phyloP scores from a whole-genome alignment of 2,329 filamentous ascomycete species.

The Thielaviopsis euricoi region DNA sequence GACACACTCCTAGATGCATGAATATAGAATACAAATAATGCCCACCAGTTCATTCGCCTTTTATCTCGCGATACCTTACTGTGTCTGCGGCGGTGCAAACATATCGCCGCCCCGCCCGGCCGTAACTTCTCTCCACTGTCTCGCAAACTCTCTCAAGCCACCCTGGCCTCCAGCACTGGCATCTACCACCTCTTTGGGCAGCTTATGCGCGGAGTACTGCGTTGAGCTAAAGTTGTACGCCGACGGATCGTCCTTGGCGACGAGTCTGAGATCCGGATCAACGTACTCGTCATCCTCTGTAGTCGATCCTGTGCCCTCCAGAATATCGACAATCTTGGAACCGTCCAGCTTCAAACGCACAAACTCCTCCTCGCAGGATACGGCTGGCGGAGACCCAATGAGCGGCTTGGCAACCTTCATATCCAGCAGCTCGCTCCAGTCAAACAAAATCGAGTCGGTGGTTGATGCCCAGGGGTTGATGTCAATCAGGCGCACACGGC shows the following conservation, averaged over 20 bases:
- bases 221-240: conserved; percentile 73
- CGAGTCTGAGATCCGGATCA: conserved; percentile 63
- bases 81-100: conserved; percentile 20
- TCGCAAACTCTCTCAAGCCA: conserved; percentile 65
- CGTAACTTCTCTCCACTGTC: conserved; percentile 51
- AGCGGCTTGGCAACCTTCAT: conserved; percentile 45
- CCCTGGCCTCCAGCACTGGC: conserved; percentile 52
- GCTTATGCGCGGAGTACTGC: conserved; percentile 87
- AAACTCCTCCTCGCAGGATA: conserved; percentile 22
- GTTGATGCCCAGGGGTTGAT: conserved; percentile 87
- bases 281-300: conserved; percentile 21
- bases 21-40: no score
- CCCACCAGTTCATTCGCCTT: no score
- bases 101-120: conserved; percentile 25
- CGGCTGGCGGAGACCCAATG: conserved; percentile 28
- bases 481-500: conserved; percentile 72
- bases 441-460: conserved; percentile 79
- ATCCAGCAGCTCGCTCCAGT: conserved; percentile 72
- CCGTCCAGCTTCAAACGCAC: conserved; percentile 14
- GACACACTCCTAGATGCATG: no score
- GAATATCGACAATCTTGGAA: conserved; percentile 10
- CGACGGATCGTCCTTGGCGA: conserved; percentile 72
- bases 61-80: not conserved
- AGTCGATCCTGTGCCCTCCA: conserved; percentile 17
- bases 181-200: conserved; percentile 82